phyloP scores from a whole-genome alignment of 2,329 filamentous ascomycete species.

The Cercospora zeina region DNA sequence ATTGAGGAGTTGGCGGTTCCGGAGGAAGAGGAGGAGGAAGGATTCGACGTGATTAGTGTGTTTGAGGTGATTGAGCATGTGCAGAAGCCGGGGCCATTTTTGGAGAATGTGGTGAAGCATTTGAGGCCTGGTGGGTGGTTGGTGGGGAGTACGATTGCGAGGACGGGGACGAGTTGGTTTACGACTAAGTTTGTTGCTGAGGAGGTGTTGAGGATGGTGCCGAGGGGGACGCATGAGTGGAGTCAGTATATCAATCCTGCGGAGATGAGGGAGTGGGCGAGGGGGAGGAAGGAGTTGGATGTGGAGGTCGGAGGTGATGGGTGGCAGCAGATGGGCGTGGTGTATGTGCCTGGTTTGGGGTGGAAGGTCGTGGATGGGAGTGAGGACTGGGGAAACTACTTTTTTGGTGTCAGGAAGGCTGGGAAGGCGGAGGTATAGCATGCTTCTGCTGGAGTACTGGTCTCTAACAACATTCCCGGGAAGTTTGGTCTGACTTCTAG shows the following conservation, averaged over 20 bases:
- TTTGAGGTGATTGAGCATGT: slow-evolving; percentile 98
- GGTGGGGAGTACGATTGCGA: slow-evolving; percentile 85
- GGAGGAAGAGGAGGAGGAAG: slow-evolving; percentile 39
- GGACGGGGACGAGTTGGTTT: slow-evolving; percentile 84
- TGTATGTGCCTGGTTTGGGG: slow-evolving; percentile 86
- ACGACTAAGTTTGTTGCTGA: slow-evolving; percentile 92
- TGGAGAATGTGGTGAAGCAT: slow-evolving; percentile 69
- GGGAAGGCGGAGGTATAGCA: neutral
- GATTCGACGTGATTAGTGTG: slow-evolving; percentile 77
- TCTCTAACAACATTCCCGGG: neutral
- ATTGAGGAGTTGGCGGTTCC: slow-evolving; percentile 64
- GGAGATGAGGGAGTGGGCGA: slow-evolving; percentile 62
- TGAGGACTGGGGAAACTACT: slow-evolving; percentile 91
- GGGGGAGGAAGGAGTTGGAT: slow-evolving; percentile 46
- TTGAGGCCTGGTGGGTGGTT: slow-evolving; percentile 92
- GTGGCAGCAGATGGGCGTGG: slow-evolving; percentile 75
- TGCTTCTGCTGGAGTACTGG: neutral
- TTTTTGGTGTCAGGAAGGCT: slow-evolving; percentile 74
- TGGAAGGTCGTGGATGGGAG: slow-evolving; percentile 82
- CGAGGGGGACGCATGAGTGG: slow-evolving; percentile 94
- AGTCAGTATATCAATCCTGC: slow-evolving; percentile 87
- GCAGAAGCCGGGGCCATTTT: slow-evolving; percentile 70
- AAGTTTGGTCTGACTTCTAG: neutral
- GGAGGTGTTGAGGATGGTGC: slow-evolving; percentile 82
- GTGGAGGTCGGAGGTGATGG: slow-evolving; percentile 63